Conservation (phyloP, 31 red algal genomes). For the Endocladia muricata region DNA sequence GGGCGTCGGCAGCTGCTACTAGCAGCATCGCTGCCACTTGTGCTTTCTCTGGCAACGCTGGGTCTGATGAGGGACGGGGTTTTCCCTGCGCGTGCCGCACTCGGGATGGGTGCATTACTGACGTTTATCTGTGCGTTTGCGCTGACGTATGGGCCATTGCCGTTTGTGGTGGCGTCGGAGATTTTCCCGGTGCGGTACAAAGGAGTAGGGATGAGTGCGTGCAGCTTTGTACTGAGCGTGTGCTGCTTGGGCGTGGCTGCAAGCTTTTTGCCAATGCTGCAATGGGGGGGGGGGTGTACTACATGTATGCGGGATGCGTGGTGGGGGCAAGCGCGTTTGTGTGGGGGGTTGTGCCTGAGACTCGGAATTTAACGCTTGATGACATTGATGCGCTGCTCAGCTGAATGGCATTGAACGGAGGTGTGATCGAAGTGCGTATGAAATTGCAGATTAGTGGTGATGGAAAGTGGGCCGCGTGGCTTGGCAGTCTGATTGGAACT, state of each 20-base stretch:
- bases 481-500: too few species aligned
- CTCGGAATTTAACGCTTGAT: conserved; percentile 33
- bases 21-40: conserved; percentile 28
- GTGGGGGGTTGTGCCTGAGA: conserved; percentile 42
- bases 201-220: conserved; percentile 50
- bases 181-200: conserved; percentile 53
- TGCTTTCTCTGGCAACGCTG: conserved; percentile 17
- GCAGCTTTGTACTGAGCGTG: conserved; percentile 34
- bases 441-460: too few species aligned
- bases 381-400: conserved; percentile 53
- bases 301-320: conserved; percentile 32
- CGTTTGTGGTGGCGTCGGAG: conserved; percentile 56
- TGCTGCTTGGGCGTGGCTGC: conserved; percentile 24
- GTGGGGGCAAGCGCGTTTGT: conserved; percentile 39
- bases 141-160: conserved; percentile 44
- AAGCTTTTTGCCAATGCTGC: conserved; percentile 31
- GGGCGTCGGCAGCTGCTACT: conserved; percentile 38
- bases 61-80: conserved; percentile 35
- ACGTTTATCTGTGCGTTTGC: conserved; percentile 54
- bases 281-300: conserved; percentile 37
- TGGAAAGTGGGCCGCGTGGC: too few species aligned
- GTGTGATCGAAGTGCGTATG: too few species aligned
- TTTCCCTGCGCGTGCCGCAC: neutral
- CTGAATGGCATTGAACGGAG: too few species aligned
- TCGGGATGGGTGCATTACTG: conserved; percentile 41